phyloP scores from a whole-genome alignment of 2,329 filamentous ascomycete genomes.

The Juglanconis juglandina region DNA sequence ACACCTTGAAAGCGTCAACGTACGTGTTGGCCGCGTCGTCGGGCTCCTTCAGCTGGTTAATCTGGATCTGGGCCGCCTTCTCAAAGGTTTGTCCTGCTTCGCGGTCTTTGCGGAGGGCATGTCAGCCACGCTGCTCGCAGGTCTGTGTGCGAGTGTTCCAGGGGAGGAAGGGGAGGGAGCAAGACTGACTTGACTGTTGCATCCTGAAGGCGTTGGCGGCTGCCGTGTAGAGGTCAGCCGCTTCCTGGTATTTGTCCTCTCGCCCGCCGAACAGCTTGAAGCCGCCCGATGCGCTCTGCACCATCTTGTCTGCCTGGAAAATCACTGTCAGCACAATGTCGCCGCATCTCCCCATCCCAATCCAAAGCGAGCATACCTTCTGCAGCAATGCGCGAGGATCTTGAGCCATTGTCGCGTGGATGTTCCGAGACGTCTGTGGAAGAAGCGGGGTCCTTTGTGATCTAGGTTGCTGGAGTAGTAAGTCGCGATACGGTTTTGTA shows the following conservation, averaged over 20 bases:
- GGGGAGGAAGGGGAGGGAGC: neutral
- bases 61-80: constrained; percentile 77
- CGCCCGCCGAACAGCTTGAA: constrained; percentile 88
- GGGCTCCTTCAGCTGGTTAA: constrained; percentile 77
- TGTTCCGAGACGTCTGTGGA: neutral
- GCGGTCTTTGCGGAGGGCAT: constrained; percentile 51
- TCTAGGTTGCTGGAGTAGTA: neutral
- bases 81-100: constrained; percentile 88
- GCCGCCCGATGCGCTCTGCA: constrained; percentile 69
- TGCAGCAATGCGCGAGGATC: constrained; percentile 76
- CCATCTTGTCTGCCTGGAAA: constrained; percentile 78
- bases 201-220: constrained; percentile 90
- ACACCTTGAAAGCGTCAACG: constrained; percentile 92
- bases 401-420: constrained; percentile 56
- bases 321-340: neutral
- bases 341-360: neutral
- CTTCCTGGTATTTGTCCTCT: constrained; percentile 85
- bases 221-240: constrained; percentile 81
- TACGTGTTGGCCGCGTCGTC: constrained; percentile 88
- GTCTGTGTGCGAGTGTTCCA: neutral
- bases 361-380: constrained; percentile 55
- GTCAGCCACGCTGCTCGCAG: neutral
- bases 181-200: constrained; percentile 71
- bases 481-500: neutral
- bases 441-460: neutral